Evolutionary conservation across 257 asterid species (phyloP).

Genomic region (Lycium ferocissimum): DNA sequence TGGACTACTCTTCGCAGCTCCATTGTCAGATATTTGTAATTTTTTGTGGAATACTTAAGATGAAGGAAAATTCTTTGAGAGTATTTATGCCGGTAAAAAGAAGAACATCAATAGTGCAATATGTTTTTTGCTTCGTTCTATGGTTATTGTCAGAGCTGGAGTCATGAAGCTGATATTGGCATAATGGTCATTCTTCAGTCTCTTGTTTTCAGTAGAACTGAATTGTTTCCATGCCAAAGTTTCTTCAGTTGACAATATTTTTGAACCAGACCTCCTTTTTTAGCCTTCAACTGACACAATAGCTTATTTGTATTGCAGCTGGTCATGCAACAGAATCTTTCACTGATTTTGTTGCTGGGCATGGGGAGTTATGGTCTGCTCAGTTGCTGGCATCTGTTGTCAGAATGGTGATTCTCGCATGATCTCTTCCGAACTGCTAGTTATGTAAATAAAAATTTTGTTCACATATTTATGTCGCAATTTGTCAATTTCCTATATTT

Average conservation of each 20-base stretch:
- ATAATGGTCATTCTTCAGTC: slow-evolving; percentile 5
- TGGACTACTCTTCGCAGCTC: background rate
- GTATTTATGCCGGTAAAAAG: background rate
- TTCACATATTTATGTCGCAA: background rate
- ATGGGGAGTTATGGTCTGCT: slow-evolving; percentile 98
- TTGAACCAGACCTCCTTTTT: background rate
- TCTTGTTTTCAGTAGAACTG: background rate
- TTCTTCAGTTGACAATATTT: slow-evolving; percentile 12
- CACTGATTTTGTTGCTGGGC: slow-evolving; percentile 97
- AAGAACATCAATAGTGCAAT: slow-evolving; percentile 7
- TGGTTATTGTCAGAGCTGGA: slow-evolving; percentile 2
- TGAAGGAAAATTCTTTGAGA: background rate
- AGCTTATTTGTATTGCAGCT: slow-evolving; percentile 65
- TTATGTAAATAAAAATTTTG: slow-evolving; percentile 27
- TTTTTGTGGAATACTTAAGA: background rate
- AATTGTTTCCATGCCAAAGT: slow-evolving; percentile 21
- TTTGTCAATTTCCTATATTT: slow-evolving; percentile 17
- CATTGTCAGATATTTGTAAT: background rate
- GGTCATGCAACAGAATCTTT: slow-evolving; percentile 95
- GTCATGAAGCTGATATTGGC: slow-evolving; percentile 7
- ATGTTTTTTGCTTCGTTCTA: slow-evolving; percentile 8
- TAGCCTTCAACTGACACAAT: slow-evolving; percentile 20
- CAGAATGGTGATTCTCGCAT: slow-evolving; percentile 67
- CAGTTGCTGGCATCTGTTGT: slow-evolving; percentile 79
- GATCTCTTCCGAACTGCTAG: background rate